Evolutionary conservation across 1,139 yeast genomes (phyloP), one percentile per base, ranked within the genome.

Genomic region (Geotrichum histeridarum): DNA sequence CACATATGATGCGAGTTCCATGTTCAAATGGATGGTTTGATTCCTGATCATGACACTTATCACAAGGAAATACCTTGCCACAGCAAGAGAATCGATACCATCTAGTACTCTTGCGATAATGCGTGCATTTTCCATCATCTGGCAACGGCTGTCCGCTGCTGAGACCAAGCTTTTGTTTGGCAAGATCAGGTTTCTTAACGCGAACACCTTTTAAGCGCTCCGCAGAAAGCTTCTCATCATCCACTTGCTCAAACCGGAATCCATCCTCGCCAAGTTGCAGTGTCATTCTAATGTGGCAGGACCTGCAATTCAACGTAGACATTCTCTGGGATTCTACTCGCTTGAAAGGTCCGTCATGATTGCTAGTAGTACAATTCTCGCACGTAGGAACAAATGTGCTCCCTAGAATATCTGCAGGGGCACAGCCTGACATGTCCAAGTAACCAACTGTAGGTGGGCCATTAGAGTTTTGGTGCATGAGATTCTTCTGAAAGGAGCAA

Each of bases 41-140:
- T 33, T 67, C 67, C 17, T 61, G 67, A 54, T 74, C 75, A 54
- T 74, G 77, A 58, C 77, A 74, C 50, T 65, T 61, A 54, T 73
- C 77, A 47, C 77, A 74, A 1, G 77, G 70, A 53, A 65, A 73
- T 11, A 74, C 76, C 50, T 70, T 66, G 50, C 66, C 64, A 56
- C 77, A 74, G 64, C 77, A 74, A 18, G 73, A 63, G 61, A 74
- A 74, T 41, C 77, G 61, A 59, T 73, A 73, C 77, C 77, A 74
- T 30, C 77, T 63, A 38, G 63, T 64, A 17, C 77, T 73, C 54
- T 72, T 71, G 44, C 68, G 66, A 63, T 73, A 74, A 58, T 74
- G 77, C 39, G 62, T 59, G 56, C 77, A 74, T 1, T 70, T 59
- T 1, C 77, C 77, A 32, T 69, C 66, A 37, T 68, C 59, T 1